Conservation (phyloP, 1,139 yeast species). For the Candida tropicalis region DNA sequence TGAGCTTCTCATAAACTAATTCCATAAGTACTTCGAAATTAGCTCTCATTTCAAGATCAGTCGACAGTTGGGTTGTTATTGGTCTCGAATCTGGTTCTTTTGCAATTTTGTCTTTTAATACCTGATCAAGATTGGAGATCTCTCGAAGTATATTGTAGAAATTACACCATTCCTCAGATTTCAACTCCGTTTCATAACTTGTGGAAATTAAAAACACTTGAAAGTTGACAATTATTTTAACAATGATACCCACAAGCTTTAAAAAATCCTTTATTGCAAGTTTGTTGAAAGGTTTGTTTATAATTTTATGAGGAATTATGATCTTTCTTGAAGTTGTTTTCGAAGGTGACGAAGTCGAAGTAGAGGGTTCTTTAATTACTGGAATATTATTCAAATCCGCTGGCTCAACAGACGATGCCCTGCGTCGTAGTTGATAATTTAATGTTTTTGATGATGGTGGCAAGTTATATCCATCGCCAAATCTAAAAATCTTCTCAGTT, state of each 20-base stretch:
- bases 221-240: slow-evolving; percentile 42
- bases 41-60: slow-evolving; percentile 1
- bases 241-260: slow-evolving; percentile 39
- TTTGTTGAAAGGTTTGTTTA: slow-evolving; percentile 45
- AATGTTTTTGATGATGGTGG: slow-evolving; percentile 48
- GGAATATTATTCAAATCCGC: slow-evolving; percentile 17
- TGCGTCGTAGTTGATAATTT: slow-evolving; percentile 31
- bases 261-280: slow-evolving; percentile 43
- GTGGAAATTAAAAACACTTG: slow-evolving; percentile 27
- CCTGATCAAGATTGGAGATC: slow-evolving; percentile 9
- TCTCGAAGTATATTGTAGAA: slow-evolving; percentile 13
- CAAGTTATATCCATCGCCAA: slow-evolving; percentile 39
- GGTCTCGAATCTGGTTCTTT: slow-evolving; percentile 1
- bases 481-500: slow-evolving; percentile 34
- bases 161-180: slow-evolving; percentile 16
- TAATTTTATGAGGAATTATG: slow-evolving; percentile 46
- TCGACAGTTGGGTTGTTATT: background rate
- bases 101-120: slow-evolving; percentile 5
- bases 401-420: slow-evolving; percentile 22
- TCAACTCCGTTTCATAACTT: slow-evolving; percentile 9
- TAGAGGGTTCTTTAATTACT: slow-evolving; percentile 13
- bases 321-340: slow-evolving; percentile 22
- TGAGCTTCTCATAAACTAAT: slow-evolving; percentile 31
- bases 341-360: slow-evolving; percentile 10
- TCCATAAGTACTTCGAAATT: slow-evolving; percentile 23